Conservation (phyloP, 805 yeast genomes). For the Ogataea ganodermae region DNA sequence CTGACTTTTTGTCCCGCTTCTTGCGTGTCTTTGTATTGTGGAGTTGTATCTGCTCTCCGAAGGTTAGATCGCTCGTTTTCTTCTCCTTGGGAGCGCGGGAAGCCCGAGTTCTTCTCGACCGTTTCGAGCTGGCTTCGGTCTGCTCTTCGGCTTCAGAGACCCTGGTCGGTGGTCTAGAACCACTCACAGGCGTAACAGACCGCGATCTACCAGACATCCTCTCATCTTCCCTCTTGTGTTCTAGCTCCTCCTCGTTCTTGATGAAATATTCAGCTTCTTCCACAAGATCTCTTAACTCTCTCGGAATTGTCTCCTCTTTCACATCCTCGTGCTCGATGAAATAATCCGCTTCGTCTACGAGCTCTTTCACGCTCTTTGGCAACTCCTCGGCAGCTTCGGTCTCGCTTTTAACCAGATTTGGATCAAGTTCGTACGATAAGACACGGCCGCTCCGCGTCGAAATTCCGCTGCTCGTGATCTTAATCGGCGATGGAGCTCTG, state of each 20-base stretch:
- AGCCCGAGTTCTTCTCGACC: constrained; percentile 8
- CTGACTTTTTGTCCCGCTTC: background rate
- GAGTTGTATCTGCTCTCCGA: constrained; percentile 6
- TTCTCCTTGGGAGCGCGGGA: background rate
- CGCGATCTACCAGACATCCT: constrained; percentile 1
- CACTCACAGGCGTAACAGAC: background rate
- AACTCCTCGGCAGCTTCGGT: constrained; percentile 14
- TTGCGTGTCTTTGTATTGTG: constrained; percentile 3
- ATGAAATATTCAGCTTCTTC: constrained; percentile 32
- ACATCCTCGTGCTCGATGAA: constrained; percentile 29
- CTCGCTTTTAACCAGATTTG: constrained; percentile 12
- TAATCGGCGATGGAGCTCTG: constrained; percentile 26
- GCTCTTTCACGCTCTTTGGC: constrained; percentile 26
- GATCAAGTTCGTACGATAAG: constrained; percentile 33
- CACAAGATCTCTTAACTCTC: constrained; percentile 25
- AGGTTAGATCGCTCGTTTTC: constrained; percentile 1
- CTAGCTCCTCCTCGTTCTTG: constrained; percentile 9
- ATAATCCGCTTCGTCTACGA: constrained; percentile 32
- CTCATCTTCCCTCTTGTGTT: constrained; percentile 7
- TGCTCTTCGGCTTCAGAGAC: background rate
- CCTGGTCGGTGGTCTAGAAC: constrained; percentile 2
- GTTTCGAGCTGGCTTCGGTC: background rate
- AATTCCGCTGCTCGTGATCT: constrained; percentile 27
- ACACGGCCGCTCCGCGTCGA: constrained; percentile 33
- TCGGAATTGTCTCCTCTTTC: constrained; percentile 21